Conservation (phyloP, 257 asterid species). For the Solanum etuberosum region DNA sequence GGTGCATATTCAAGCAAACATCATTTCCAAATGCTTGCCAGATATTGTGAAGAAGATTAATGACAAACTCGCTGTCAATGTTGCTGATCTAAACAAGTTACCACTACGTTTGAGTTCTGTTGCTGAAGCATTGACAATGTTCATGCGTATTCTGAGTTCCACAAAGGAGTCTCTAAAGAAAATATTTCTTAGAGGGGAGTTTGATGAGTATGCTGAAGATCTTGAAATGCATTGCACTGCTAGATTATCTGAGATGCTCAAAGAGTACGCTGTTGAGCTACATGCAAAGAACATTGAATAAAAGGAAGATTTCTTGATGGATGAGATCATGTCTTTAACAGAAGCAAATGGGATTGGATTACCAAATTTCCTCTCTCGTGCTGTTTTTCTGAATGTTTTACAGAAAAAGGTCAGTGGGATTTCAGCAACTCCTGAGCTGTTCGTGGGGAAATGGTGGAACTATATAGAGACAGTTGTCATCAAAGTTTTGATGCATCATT, state of each 20-base stretch:
- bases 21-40: not conserved
- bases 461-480: not conserved
- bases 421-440: not conserved
- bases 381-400: not conserved
- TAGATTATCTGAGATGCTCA: not conserved
- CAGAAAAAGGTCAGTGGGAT: not conserved
- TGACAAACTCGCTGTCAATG: not conserved
- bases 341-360: not conserved
- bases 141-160: not conserved
- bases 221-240: not conserved
- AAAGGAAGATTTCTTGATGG: not conserved
- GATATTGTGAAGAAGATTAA: not conserved
- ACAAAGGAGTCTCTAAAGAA: not conserved
- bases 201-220: not conserved
- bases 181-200: not conserved
- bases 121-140: not conserved
- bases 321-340: not conserved
- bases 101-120: not conserved
- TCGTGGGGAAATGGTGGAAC: not conserved
- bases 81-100: not conserved
- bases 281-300: not conserved
- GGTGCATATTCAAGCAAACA: not conserved
- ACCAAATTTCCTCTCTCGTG: not conserved
- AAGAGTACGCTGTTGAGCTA: not conserved
- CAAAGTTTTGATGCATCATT: not conserved